Evolutionary conservation across 2,329 filamentous ascomycete species (phyloP), one percentile per base, ranked within the genome.

Genomic region (Calonectria naviculata): DNA sequence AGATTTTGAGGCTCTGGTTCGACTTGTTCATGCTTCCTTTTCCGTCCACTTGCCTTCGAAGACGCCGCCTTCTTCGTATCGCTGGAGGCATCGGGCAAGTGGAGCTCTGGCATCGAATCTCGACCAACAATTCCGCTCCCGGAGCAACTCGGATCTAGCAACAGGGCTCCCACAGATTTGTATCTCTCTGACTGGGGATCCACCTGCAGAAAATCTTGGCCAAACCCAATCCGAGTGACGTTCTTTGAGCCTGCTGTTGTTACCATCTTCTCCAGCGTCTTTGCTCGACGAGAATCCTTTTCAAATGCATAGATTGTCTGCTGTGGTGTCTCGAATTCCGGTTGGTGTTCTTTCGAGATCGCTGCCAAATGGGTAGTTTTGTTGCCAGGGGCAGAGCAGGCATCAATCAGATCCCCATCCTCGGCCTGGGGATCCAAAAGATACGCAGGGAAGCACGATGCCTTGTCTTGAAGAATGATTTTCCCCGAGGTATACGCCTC

Each of bases 291-390:
- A 29, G 86, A 84, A 79, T 97, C 93, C 78, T 94, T 93, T 80
- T 97, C 95, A 78, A 95, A 97, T 0, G 95, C 95, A 75, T 92
- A 91, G 28, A 99, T 92, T 1, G 75, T 80, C 56, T 84, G 82
- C 34, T 76, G 72, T 21, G 70, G 74, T 34, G 77, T 81, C 24
- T 79, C 80, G 71, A 80, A 81, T 46, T 83, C 84, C 0, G 82
- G 81, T 4, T 80, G 80, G 64, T 84, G 84, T 60, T 82, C 84
- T 64, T 81, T 85, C 60, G 97, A 79, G 5, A 98, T 90, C 2
- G 95, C 93, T 0, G 95, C 95, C 56, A 97, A 84, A 81, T 98
- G 97, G 9, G 96, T 98, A 1, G 97, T 98, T 84, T 99, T 99
- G 83, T 99, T 99, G 7, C 97, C 97, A 1, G 97, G 97, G 0